Base-by-base conservation (phyloP, 345 rosid genomes). In the Lepidium sativum region DNA sequence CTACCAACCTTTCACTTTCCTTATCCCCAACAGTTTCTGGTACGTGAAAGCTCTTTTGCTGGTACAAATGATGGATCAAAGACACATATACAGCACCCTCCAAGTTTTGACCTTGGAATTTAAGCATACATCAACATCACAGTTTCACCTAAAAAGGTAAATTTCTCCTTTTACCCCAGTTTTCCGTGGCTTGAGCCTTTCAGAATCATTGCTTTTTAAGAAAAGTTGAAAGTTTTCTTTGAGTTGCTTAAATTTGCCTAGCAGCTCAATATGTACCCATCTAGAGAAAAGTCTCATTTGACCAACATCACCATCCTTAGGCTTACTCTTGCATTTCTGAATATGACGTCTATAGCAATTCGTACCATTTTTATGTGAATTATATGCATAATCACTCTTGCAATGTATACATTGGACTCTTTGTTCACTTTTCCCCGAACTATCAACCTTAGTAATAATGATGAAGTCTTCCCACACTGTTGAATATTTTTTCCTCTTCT, bases 51-150 rank as follows among this genome's bases (percentile, higher is more conserved):
- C 69, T 54, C 50, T 23, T 60, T 37, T 70, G 41, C 16, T 44
- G 63, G 35, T 42, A 37, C 34, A 43, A 53, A 54, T 62, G 57
- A 70, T 62, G 68, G 16, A 15, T 18, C 48, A 16, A 60, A 16
- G 55, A 61, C 74, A 43, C n/a, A 43, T 60, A 54, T 69, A 20
- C 60, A 69, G 32, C 54, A 41, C 16, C 67, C 20, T 69, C 60
- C 60, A 51, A 51, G 18, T 44, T 37, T 58, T 17, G 21, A 61
- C 12, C 41, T 61, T 45, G 18, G 40, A 42, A 35, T 53, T 35
- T 9, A 61, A 61, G 68, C 63, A 70, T 61, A n/a, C 41, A 70
- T n/a, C 56, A 44, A 54, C 63, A 54, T 62, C 57, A 62, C 18
- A 69, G 41, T 53, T 61, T 35, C 50, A 43, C 56, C 34, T 44